Percentiles rank a stretch among this genome's conserved stretches.
These are phyloP conservation scores for Nitzschia inconspicua DNA, from an alignment of 108 stramenopile genomes.

Conservation along the genomic window DNA sequence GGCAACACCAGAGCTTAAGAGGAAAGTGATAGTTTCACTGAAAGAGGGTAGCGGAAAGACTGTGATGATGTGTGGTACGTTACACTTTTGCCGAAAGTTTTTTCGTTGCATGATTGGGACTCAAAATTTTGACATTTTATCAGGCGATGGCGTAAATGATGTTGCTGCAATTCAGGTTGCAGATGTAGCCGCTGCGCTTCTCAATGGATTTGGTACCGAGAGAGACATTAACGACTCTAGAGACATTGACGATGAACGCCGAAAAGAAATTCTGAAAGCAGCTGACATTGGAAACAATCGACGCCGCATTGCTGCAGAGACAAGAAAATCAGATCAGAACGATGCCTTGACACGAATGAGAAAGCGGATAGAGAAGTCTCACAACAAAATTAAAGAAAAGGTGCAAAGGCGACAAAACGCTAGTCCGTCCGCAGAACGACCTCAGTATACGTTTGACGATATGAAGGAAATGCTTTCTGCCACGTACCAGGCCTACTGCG, in stretches of 20 bases:
- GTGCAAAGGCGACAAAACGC: background rate
- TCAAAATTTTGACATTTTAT: background rate
- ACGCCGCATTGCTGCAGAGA: slow-evolving; percentile 1
- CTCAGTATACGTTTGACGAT: slow-evolving; percentile 16
- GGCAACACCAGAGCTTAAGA: slow-evolving; percentile 54
- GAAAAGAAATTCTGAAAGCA: slow-evolving; percentile 33
- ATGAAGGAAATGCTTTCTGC: slow-evolving; percentile 22
- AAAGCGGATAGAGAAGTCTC: slow-evolving; percentile 27
- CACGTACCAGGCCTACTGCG: slow-evolving; percentile 17
- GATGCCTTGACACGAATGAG: slow-evolving; percentile 33
- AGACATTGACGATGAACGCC: slow-evolving; percentile 48
- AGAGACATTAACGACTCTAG: background rate
- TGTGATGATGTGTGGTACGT: slow-evolving; percentile 66
- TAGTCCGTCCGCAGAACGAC: background rate
- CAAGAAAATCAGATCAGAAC: slow-evolving; percentile 19
- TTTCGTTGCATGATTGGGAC: background rate
- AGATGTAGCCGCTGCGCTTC: slow-evolving; percentile 72
- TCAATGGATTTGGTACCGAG: slow-evolving; percentile 74
- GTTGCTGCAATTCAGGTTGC: slow-evolving; percentile 87
- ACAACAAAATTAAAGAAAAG: slow-evolving; percentile 10
- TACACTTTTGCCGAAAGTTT: no score
- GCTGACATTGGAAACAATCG: slow-evolving; percentile 44
- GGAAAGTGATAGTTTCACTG: slow-evolving; percentile 30
- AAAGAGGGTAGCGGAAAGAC: slow-evolving; percentile 26
- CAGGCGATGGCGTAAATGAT: slow-evolving; percentile 89